Evolutionary conservation across 1,139 yeast species (phyloP), one percentile per base, ranked within the genome.

Genomic region (Taphrina wiesneri): DNA sequence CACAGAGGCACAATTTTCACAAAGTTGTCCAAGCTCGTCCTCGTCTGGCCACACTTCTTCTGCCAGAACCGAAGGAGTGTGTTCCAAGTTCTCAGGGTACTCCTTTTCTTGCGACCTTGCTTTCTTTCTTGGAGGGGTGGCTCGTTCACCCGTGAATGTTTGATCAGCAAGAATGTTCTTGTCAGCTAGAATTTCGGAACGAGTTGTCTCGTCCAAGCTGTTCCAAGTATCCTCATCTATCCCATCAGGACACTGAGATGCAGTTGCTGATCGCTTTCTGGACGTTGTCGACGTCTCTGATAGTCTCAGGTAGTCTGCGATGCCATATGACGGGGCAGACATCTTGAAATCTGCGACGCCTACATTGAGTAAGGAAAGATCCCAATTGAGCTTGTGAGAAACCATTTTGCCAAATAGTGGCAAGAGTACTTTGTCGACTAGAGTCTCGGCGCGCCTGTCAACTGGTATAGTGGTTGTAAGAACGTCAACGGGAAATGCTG

Each of bases 291-390:
- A 3, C 3, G 43, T n/a, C 3, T 39, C 43, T 6, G 34, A n/a
- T n/a, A n/a, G 34, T 17, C 28, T 43, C 45, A 62, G 41, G 32
- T 32, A 61, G 19, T 13, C 56, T 25, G 47, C 36, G 15, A 62
- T 52, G 26, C 60, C 47, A 25, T 36, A 25, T 3, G 54, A 28
- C 2, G 65, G 49, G 6, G 60, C 53, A 9, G 43, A 32, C 26
- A 26, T 34, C 47, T 66, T 62, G 19, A 67, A 56, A 19, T 63
- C 62, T 2, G 59, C 64, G 11, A 66, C 69, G 6, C 68, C 69
- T 15, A 67, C 60, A 23, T 67, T 67, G 41, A 67, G 32, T 30
- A 67, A 43, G n/a, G 47, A 43, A 6, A 66, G 19, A 41, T 67
- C 69, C 56, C 65, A 67, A 15, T 30, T 39, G n/a, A 9, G 28